Percentiles rank a stretch among this genome's conserved stretches.
phyloP scores from a whole-genome alignment of 2,329 filamentous ascomycete genomes.

The Diaporthe ampelina region DNA sequence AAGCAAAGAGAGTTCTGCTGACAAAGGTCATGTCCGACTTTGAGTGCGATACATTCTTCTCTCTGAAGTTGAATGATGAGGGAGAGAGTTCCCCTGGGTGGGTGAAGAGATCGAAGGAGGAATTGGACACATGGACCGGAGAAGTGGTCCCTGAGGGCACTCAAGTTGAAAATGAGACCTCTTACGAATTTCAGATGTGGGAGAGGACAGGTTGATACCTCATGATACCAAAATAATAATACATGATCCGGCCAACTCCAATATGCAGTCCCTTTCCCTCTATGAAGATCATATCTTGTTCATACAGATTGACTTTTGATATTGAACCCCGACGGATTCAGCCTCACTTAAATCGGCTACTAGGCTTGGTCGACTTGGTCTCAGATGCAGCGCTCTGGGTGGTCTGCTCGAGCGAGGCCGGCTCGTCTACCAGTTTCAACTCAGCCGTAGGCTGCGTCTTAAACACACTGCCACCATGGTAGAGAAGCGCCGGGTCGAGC shows the following conservation, averaged over 20 bases:
- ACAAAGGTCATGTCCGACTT: conserved; percentile 79
- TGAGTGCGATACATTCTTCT: conserved; percentile 83
- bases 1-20: conserved; percentile 75
- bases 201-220: conserved; percentile 60
- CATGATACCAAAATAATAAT: conserved; percentile 11
- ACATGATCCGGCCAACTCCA: conserved; percentile 30
- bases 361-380: conserved; percentile 41
- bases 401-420: conserved; percentile 54
- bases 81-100: conserved; percentile 59
- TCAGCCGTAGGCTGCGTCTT: conserved; percentile 57
- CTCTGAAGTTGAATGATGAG: conserved; percentile 63
- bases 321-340: too few species aligned
- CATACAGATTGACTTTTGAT: not conserved
- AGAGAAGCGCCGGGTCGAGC: conserved; percentile 58
- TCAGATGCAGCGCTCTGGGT: conserved; percentile 44
- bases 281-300: not conserved
- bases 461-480: conserved; percentile 55
- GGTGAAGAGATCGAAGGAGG: conserved; percentile 64
- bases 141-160: conserved; percentile 70
- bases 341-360: conserved; percentile 31
- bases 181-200: conserved; percentile 83
- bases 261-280: conserved; percentile 21
- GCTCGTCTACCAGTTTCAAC: conserved; percentile 56
- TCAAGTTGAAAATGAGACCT: conserved; percentile 73
- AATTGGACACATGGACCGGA: conserved; percentile 75